Base-by-base conservation (phyloP, 805 yeast species). In the Hanseniaspora pseudoguilliermondii region DNA sequence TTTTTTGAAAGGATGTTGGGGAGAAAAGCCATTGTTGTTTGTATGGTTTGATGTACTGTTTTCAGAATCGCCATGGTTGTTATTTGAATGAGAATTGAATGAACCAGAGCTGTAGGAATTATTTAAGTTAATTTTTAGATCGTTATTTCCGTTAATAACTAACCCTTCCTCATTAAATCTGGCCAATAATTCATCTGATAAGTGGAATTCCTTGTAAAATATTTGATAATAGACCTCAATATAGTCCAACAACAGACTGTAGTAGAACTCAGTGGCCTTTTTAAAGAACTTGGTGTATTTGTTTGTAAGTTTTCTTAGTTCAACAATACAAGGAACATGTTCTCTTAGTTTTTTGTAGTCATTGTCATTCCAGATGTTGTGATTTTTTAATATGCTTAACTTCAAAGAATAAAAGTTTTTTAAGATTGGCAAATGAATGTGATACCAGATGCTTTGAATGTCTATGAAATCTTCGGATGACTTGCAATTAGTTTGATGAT, bases 391-490 rank as follows among this genome's bases (percentile, higher is more conserved):
- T 69, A 66, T 36, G 59, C 57, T 52, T 57, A 38, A 29, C 47
- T 57, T 59, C 57, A 43, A 60, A 51, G 47, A 59, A 50, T 47
- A 54, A 60, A 49, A 57, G 59, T 54, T 56, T 61, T 61, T 82
- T 58, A 83, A 73, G 2, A 80, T 75, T 1, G 87, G 87, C 61
- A 81, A 80, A 60, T 81, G 84, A 59, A 84, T 73, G 5, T 79
- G 78, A 35, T 71, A 64, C 89, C 89, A 84, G 23, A 53, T 53
- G 13, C 47, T 46, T 21, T 80, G 65, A 5, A 65, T 61, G 52
- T 80, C 83, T 20, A 83, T 71, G 7, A 77, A 65, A 2, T 65
- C 63, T n/a, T 62, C 63, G 6, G 64, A 62, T 10, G 59, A 60
- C 25, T 32, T 23, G 25, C 38, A 8, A 32, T 48, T 52, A 5